Conservation (phyloP, 768 basidiomycete genomes). For the Arthromyces matolae region DNA sequence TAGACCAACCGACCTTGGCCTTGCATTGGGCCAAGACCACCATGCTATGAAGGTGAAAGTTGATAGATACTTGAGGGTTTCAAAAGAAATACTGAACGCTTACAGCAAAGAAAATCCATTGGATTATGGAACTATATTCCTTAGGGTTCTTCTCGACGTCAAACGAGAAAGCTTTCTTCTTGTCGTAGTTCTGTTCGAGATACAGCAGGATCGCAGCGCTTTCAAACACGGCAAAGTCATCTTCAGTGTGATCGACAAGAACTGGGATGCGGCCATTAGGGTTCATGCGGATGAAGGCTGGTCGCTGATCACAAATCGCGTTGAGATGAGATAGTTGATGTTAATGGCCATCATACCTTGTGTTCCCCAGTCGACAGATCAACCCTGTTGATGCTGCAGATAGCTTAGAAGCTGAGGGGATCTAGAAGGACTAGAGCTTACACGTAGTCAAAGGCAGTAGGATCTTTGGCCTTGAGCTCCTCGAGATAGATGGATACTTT, state of each 20-base stretch:
- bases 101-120: conserved; percentile 87
- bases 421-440: background rate
- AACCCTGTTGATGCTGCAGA: conserved; percentile 8
- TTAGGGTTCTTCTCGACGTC: conserved; percentile 48
- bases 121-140: conserved; percentile 67
- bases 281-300: conserved; percentile 72
- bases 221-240: conserved; percentile 70
- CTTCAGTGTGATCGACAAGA: conserved; percentile 56
- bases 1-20: conserved; percentile 56
- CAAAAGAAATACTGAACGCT: conserved; percentile 2
- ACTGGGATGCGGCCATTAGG: conserved; percentile 73
- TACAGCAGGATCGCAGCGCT: conserved; percentile 80
- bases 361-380: conserved; percentile 10
- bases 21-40: conserved; percentile 84
- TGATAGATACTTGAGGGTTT: background rate
- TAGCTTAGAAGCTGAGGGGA: background rate
- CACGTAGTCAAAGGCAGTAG: conserved; percentile 8
- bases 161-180: conserved; percentile 67
- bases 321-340: background rate
- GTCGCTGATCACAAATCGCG: conserved; percentile 33
- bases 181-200: conserved; percentile 77
- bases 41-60: conserved; percentile 46
- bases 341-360: conserved; percentile 4
- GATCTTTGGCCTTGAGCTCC: conserved; percentile 12
- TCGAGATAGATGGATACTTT: conserved; percentile 20